Base-by-base conservation (phyloP, 805 yeast genomes). In the Schizosaccharomyces octosporus region DNA sequence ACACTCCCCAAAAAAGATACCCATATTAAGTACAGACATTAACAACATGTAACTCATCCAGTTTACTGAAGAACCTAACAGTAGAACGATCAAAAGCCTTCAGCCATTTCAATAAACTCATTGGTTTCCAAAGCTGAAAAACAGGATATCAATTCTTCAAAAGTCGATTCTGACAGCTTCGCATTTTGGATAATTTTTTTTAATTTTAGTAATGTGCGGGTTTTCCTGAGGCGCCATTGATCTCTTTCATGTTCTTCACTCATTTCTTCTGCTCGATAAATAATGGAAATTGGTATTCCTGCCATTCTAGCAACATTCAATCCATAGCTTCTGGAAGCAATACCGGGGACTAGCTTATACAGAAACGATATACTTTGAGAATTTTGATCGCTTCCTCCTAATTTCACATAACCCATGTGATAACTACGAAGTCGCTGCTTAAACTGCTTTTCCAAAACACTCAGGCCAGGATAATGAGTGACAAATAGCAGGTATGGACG, bases 251-350 rank as follows among this genome's bases (percentile, higher is more conserved):
- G 27, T 2, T 61, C 27, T 24, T 21, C 57, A 9, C 36, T 24
- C 7, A 51, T 29, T 51, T 51, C 61, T 11, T 51, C 64, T 6
- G 69, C 69, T 27, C 45, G 41, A 2, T 43, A 58, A 17, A 67
- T 29, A 6, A 67, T 59, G 1, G 62, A 48, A 21, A 29, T 48
- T 29, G 69, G 68, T 7, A 88, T 71, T 0, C 80, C 79, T 0
- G 95, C 93, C 62, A 87, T 67, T 63, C 80, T 77, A 0, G 95
- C 96, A 48, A 87, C 95, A 67, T 88, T 86, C 43, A 89, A 73
- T 63, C 96, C 97, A 69, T 83, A 87, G 62, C 89, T 85, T 62
- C 82, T 78, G 54, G 78, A 71, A 48, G 84, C 78, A 2, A 72
- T 71, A 0, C 85, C 86, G 11, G 68, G 65, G 13, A 69, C 75